Evolutionary conservation across 140 eudicot genomes (phyloP), one percentile per base, ranked within the genome.

Genomic region (Ambrosia hybrid): DNA sequence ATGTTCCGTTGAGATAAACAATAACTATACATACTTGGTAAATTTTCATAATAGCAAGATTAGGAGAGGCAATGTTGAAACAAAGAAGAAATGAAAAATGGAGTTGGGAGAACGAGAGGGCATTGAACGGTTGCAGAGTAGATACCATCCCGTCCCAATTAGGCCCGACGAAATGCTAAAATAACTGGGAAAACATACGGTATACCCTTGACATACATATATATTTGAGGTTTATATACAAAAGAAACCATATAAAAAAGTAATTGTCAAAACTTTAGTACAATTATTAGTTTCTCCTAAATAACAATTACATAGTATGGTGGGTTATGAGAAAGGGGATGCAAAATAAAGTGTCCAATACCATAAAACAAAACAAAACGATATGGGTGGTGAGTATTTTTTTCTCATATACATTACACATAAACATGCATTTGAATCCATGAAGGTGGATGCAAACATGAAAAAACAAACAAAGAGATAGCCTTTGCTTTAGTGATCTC

Each of bases 401-500:
- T 39, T 46, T 13, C 77, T 43, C 77, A 61, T 45, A 55, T 73
- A 70, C 52, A 70, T 4, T 69, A 60, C 65, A 76, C 56, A 62
- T 72, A 33, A 78, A 72, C 83, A 78, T 78, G 78, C 83, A 78
- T 66, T 46, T 48, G 70, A 9, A 57, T 21, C 70, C 74, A 64
- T 65, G 74, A 66, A 57, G 12, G 73, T 72, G 82, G 57, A 65
- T 72, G 64, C 78, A 65, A 65, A 70, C 79, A 79, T 73, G 83
- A 79, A 78, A 79, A 78, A 67, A 55, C 33, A 51, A n/a, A n/a
- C n/a, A n/a, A 4, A 72, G 63, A 63, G 58, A 74, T 57, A 45
- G 82, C 82, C 77, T 71, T 77, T 78, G 61, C 72, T 71, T 55
- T 71, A 71, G 52, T 52, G 61, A 71, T 72, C 82, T 78, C 82